Evolutionary conservation across 2,329 filamentous ascomycete species (phyloP).

Genomic region (Penicillium palitans): DNA sequence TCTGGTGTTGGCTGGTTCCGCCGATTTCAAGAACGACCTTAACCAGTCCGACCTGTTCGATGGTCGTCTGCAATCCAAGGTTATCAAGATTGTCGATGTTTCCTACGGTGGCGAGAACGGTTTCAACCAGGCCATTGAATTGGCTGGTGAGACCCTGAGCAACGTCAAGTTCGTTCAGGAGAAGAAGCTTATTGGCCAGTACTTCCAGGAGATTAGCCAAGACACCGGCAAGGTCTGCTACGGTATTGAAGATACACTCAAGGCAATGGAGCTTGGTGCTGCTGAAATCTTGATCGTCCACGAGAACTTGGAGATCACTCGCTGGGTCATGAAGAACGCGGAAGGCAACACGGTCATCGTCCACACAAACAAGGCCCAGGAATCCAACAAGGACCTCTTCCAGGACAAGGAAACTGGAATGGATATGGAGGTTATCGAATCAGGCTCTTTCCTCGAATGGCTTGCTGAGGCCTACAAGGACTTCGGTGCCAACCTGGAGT

Average conservation of each 20-base stretch:
- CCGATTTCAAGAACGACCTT: slow-evolving; percentile 99
- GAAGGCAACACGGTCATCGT: slow-evolving; percentile 71
- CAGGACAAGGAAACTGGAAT: slow-evolving; percentile 94
- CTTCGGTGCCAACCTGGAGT: slow-evolving; percentile 92
- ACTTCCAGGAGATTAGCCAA: slow-evolving; percentile 98
- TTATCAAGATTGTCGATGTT: slow-evolving; percentile 99
- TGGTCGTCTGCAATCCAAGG: slow-evolving; percentile 83
- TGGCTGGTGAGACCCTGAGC: slow-evolving; percentile 90
- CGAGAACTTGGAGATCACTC: slow-evolving; percentile 92
- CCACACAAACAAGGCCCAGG: slow-evolving; percentile 85
- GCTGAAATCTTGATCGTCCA: slow-evolving; percentile 94
- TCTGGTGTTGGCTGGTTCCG: slow-evolving; percentile 91
- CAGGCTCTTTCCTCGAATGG: slow-evolving; percentile 97
- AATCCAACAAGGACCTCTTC: slow-evolving; percentile 78
- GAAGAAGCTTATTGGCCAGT: slow-evolving; percentile 98
- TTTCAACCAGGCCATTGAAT: slow-evolving; percentile 98
- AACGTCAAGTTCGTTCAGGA: slow-evolving; percentile 99
- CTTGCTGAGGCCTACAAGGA: slow-evolving; percentile 98
- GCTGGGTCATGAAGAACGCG: slow-evolving; percentile 83
- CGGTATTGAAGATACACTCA: slow-evolving; percentile 95
- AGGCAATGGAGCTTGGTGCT: slow-evolving; percentile 92
- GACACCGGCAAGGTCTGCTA: slow-evolving; percentile 97
- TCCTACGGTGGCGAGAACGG: slow-evolving; percentile 99
- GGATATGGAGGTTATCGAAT: slow-evolving; percentile 91
- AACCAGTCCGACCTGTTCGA: slow-evolving; percentile 98